Base-by-base conservation (phyloP, 1,284 basidiomycete genomes). In the Puccinia brachypodii region DNA sequence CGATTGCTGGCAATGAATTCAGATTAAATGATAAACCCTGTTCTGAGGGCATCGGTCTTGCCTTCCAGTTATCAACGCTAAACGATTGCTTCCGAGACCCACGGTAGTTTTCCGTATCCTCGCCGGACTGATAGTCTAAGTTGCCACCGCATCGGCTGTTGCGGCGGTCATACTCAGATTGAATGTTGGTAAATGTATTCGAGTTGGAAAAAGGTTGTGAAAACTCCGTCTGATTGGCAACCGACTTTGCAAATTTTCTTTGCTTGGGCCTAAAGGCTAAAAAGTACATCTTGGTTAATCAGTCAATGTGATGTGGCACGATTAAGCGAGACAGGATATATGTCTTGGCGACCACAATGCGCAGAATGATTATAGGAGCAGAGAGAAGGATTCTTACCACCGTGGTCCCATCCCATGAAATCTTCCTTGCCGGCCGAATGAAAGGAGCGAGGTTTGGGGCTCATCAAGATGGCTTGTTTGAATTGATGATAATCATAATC, bases 131-230 rank as follows among this genome's bases (percentile, higher is more conserved):
- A 72, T 72, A 16, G 19, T 13, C 40, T 68, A 11, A 9, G 6
- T 44, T 68, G 25, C 64, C 11, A 25, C 8, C 25, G 50, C 40
- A 44, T 68, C 64, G 40, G 40, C 28, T 68, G n/a, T 7, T 28
- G 19, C 40, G 38, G 42, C 64, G 64, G n/a, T 25, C 36, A 44
- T 44, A 68, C 25, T 42, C 40, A 3, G 69, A 50, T 53, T 31
- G n/a, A 14, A 22, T 53, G 44, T 72, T 72, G 44, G 44, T 50
- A 25, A 28, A 72, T 0, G 69, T 53, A 25, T 31, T 36, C 28
- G 69, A 71, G 44, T 71, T 53, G 25, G 68, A 71, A 16, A 28
- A 72, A n/a, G 8, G 19, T 33, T 38, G 44, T 25, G 69, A 72
- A 14, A 33, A 16, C 44, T 33, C 47, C 1, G 33, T 19, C 33